Evolutionary conservation across 2,329 filamentous ascomycete genomes (phyloP), one percentile per base, ranked within the genome.

Genomic region (Phoma herbarum): DNA sequence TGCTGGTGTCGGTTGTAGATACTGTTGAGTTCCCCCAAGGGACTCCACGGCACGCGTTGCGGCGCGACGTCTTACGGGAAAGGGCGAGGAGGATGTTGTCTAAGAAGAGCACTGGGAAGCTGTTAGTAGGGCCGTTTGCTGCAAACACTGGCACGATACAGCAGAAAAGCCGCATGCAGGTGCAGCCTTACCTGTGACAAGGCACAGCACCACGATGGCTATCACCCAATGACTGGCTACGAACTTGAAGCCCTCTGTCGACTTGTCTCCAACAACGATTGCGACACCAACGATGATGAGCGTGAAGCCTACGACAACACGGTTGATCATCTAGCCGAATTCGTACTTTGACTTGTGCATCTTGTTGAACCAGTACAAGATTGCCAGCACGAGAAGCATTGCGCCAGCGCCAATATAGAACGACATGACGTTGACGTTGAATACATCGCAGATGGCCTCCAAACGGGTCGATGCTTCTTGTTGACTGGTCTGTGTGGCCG

Each of bases 321-420:
- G 57, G 31, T 66, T 69, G 52, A 72, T 71, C 28, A 72, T 71
- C 61, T 71, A 68, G 20, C 68, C 67, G n/a, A 70, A 71, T 35
- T 72, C 69, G 46, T 65, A 63, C 52, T 71, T 72, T 2, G 61
- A 67, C 45, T 68, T 68, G 58, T 74, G 65, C 41, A 67, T 57
- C 43, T 66, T 68, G 61, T 83, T 83, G 41, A 84, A 86, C 49
- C 86, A 79, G 61, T 86, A 86, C 83, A 87, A 85, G 22, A 85
- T 64, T 1, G 84, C 82, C 7, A 87, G 71, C 3, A 86, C 75
- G 0, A 85, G 83, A 8, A 87, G 72, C 35, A 86, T 78, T 6
- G 60, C 56, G 10, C 67, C 68, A 10, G 59, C 67, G 16, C 65
- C 64, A 25, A 66, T 65, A 43, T 66, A 72, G 42, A 72, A 70